phyloP scores from a whole-genome alignment of 2,329 filamentous ascomycete genomes.

The Lasiodiplodia gonubiensis region DNA sequence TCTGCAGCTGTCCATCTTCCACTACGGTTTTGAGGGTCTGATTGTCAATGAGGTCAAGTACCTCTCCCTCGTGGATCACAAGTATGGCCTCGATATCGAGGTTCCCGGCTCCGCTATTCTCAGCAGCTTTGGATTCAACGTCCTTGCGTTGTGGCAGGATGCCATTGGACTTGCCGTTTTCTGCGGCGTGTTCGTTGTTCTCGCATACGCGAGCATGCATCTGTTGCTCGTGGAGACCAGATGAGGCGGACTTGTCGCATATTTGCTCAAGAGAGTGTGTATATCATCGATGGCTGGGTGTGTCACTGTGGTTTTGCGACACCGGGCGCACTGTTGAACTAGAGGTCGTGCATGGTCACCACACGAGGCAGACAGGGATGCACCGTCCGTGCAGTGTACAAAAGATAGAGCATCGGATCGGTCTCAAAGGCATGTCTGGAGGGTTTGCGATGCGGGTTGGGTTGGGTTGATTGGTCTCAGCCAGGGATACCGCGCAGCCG shows the following conservation, averaged over 20 bases:
- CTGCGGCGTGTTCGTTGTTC: constrained; percentile 78
- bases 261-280: constrained; percentile 7
- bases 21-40: constrained; percentile 94
- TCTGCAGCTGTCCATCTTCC: constrained; percentile 84
- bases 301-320: not conserved
- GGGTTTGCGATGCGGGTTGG: not conserved
- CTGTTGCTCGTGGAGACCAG: constrained; percentile 88
- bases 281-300: not conserved
- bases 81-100: constrained; percentile 95
- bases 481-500: not conserved
- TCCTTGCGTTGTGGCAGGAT: constrained; percentile 83
- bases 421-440: not conserved
- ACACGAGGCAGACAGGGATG: not conserved
- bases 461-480: not conserved
- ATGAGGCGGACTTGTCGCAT: constrained; percentile 46
- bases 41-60: constrained; percentile 97
- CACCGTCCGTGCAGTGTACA: constrained; percentile 12
- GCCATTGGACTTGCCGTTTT: constrained; percentile 82
- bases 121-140: constrained; percentile 93
- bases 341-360: not conserved
- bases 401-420: constrained; percentile 11
- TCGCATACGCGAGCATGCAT: constrained; percentile 94
- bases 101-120: constrained; percentile 93
- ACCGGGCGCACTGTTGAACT: not conserved
- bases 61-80: constrained; percentile 87